Conservation (phyloP, 225 moss, liverwort and hornwort genomes). For the Asterella californica region DNA sequence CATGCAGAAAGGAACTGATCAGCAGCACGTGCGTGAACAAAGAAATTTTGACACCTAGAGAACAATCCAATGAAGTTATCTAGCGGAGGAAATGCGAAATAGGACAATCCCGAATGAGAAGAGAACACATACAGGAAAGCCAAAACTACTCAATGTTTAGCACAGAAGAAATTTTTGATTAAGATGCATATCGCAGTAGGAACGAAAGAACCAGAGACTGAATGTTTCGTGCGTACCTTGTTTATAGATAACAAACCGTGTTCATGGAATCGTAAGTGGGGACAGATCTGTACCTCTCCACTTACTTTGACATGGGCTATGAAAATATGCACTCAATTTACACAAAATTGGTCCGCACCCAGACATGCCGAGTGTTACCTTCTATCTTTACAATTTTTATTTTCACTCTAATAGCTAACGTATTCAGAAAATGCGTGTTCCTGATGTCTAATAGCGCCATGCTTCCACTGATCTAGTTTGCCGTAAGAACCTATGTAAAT, state of each 20-base stretch:
- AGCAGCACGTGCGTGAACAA: no score
- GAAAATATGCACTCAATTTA: slow-evolving; percentile 1
- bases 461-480: neutral
- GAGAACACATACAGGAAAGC: no score
- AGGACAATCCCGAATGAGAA: no score
- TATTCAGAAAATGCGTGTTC: neutral
- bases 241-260: neutral
- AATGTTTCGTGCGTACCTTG: neutral
- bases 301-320: neutral
- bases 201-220: no score
- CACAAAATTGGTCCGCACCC: neutral
- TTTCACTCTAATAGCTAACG: slow-evolving; percentile 5
- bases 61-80: no score
- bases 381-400: slow-evolving; percentile 8
- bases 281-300: neutral
- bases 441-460: neutral
- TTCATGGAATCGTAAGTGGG: neutral
- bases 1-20: no score
- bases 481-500: neutral
- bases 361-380: neutral
- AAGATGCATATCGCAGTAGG: no score
- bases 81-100: no score
- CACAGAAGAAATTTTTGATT: no score
- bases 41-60: no score
- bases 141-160: no score